Evolutionary conservation across 2,329 filamentous ascomycete genomes (phyloP).

Genomic region (Cercospora sesami): DNA sequence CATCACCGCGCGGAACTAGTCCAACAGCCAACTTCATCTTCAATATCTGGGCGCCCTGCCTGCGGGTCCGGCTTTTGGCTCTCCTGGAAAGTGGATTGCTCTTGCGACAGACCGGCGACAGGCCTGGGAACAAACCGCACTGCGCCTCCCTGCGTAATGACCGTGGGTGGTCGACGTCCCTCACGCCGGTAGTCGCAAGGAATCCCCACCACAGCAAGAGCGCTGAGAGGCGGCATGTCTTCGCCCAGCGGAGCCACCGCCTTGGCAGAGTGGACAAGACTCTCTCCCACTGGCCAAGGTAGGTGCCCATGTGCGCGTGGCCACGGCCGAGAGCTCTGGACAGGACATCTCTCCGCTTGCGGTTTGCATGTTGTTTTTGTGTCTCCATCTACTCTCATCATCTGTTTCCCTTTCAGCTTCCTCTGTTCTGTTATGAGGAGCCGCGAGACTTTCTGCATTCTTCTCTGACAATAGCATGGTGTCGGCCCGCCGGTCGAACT

Average conservation of each 20-base stretch:
- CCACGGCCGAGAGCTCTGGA: neutral
- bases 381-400: neutral
- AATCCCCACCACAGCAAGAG: neutral
- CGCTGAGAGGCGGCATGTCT: constrained; percentile 4
- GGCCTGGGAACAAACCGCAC: neutral
- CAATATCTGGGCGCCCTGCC: neutral
- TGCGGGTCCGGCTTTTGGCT: neutral
- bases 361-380: neutral
- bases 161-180: neutral
- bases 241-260: constrained; percentile 6
- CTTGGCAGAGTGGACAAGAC: constrained; percentile 3
- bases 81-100: neutral
- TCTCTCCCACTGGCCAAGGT: neutral
- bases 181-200: neutral
- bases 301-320: neutral
- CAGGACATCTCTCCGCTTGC: neutral
- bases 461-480: constrained; percentile 18
- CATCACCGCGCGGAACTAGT: neutral
- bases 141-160: neutral
- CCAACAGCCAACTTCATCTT: neutral
- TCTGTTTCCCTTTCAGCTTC: neutral
- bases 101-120: neutral
- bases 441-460: neutral
- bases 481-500: constrained; percentile 18
- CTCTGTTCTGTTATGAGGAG: neutral